Evolutionary conservation across 495 filamentous ascomycete genomes (phyloP).

Genomic region (Oidiodendron maius): DNA sequence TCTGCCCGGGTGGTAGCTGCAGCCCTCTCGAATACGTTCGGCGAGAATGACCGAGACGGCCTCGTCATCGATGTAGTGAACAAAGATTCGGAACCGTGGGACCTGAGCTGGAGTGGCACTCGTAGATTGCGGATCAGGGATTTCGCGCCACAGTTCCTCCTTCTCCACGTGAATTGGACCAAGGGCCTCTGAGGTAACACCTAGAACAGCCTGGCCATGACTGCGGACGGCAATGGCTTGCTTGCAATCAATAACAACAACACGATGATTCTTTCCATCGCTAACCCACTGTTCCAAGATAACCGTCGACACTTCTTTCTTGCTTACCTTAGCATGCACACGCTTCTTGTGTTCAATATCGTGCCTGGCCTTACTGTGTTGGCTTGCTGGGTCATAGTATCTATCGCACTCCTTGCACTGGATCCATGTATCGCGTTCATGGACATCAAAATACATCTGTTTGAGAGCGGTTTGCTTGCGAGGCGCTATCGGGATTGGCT

Average conservation of each 20-base stretch:
- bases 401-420: not conserved
- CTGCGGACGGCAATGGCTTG: too few species aligned
- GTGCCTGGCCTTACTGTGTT: not conserved
- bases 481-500: not conserved
- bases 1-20: not conserved
- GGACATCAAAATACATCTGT: not conserved
- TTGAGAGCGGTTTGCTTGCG: not conserved
- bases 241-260: not conserved
- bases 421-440: not conserved
- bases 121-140: not conserved
- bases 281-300: not conserved
- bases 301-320: not conserved
- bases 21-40: constrained; percentile 3
- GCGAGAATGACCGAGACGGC: constrained; percentile 1
- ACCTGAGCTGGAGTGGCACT: not conserved
- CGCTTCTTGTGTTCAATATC: not conserved
- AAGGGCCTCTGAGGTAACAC: not conserved
- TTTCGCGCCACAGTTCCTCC: constrained; percentile 3
- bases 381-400: not conserved
- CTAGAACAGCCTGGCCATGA: not conserved
- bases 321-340: not conserved
- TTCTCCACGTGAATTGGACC: not conserved
- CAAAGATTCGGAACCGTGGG: constrained; percentile 7
- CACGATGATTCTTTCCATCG: not conserved
- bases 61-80: not conserved